Conservation (phyloP, 1,139 yeast species). For the Blastobotrys ciferrii region DNA sequence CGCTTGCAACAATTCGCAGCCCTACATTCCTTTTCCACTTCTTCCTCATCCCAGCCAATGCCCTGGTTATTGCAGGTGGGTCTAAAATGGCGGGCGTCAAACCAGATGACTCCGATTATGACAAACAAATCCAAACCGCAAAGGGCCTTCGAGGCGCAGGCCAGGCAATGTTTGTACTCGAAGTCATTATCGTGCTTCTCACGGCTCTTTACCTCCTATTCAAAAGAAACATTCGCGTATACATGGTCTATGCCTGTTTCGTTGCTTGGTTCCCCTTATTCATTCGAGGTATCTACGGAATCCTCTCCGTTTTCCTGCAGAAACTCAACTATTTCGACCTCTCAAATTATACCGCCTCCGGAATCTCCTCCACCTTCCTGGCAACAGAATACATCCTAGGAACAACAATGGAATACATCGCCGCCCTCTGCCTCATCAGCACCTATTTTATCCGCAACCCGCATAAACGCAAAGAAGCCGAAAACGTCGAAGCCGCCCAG, state of each 20-base stretch:
- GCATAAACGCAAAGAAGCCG: background rate
- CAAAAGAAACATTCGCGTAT: constrained; percentile 6
- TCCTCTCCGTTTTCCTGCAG: constrained; percentile 18
- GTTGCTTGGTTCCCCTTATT: constrained; percentile 26
- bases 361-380: constrained; percentile 20
- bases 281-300: constrained; percentile 29
- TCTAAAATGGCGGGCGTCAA: constrained; percentile 14
- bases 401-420: constrained; percentile 23
- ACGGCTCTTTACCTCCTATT: constrained; percentile 9
- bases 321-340: constrained; percentile 22
- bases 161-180: constrained; percentile 24
- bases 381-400: constrained; percentile 24
- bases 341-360: constrained; percentile 19
- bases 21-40: constrained; percentile 18
- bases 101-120: background rate
- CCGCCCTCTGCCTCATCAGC: background rate
- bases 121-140: constrained; percentile 16
- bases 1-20: background rate
- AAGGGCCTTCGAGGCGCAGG: constrained; percentile 25
- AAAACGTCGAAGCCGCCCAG: background rate
- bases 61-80: constrained; percentile 27
- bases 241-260: constrained; percentile 14
- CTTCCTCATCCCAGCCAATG: constrained; percentile 26
- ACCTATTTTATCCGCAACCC: background rate
- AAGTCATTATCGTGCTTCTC: constrained; percentile 11